Conservation (phyloP, 371 early-diverging fungal species). For the Syncephalastrum racemosum region DNA sequence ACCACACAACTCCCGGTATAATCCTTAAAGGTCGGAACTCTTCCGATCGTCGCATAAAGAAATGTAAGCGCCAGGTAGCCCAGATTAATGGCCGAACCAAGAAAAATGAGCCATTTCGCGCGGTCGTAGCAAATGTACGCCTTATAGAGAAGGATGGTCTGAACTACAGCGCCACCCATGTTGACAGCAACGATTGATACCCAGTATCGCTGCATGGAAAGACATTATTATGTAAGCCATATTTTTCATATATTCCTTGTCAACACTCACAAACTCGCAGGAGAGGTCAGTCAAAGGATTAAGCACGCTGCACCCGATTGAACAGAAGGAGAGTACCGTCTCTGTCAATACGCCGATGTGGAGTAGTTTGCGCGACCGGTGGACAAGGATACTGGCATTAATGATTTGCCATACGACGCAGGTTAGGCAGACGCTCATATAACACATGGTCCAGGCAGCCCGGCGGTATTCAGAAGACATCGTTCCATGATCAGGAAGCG, state of each 20-base stretch:
- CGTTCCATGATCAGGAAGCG: too few species aligned
- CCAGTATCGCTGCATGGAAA: slow-evolving; percentile 38
- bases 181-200: slow-evolving; percentile 44
- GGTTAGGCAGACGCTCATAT: slow-evolving; percentile 37
- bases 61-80: slow-evolving; percentile 42
- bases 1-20: slow-evolving; percentile 41
- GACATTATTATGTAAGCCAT: too few species aligned
- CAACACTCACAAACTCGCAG: slow-evolving; percentile 37
- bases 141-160: slow-evolving; percentile 45
- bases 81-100: slow-evolving; percentile 37
- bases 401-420: slow-evolving; percentile 41
- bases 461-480: not conserved
- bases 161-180: slow-evolving; percentile 41
- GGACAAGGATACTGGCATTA: slow-evolving; percentile 19
- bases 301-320: slow-evolving; percentile 33
- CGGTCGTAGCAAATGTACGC: slow-evolving; percentile 46
- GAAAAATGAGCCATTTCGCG: slow-evolving; percentile 26
- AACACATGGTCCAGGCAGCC: slow-evolving; percentile 29
- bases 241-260: too few species aligned
- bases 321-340: slow-evolving; percentile 26
- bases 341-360: slow-evolving; percentile 36
- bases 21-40: slow-evolving; percentile 33
- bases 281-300: slow-evolving; percentile 28
- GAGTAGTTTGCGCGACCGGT: slow-evolving; percentile 27
- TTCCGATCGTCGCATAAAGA: slow-evolving; percentile 32